Percentiles rank a stretch among this genome's conserved stretches.
Conservation (phyloP, 257 asterid species). For the Misopates orontium region DNA sequence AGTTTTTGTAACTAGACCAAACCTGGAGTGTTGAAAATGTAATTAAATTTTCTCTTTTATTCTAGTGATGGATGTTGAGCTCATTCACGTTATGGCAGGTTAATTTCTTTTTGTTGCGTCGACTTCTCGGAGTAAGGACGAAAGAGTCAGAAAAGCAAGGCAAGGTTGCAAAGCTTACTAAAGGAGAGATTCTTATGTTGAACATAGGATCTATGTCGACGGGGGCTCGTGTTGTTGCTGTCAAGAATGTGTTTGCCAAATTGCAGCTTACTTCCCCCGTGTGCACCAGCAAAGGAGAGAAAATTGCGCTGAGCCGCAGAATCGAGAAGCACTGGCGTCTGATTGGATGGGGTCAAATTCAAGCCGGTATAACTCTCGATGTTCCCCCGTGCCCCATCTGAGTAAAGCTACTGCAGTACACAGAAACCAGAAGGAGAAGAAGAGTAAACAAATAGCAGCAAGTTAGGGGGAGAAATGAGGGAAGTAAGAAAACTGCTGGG, state of each 20-base stretch:
- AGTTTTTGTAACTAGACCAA: too few species aligned
- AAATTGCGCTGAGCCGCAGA: slow-evolving; percentile 89
- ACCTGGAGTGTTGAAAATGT: too few species aligned
- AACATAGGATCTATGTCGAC: slow-evolving; percentile 99
- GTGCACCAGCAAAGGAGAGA: slow-evolving; percentile 94
- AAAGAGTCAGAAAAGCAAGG: slow-evolving; percentile 92
- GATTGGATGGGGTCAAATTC: slow-evolving; percentile 97
- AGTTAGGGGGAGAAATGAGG: slow-evolving; percentile 48
- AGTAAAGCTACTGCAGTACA: slow-evolving; percentile 30
- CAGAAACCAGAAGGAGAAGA: slow-evolving; percentile 13
- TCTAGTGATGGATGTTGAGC: slow-evolving; percentile 1
- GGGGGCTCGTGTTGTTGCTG: slow-evolving; percentile 90
- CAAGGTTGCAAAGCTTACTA: slow-evolving; percentile 77
- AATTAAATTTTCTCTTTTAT: too few species aligned
- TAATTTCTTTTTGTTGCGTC: slow-evolving; percentile 81
- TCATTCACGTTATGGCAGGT: slow-evolving; percentile 45
- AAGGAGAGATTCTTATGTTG: slow-evolving; percentile 93
- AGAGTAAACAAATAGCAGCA: neutral
- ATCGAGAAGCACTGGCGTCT: slow-evolving; percentile 99
- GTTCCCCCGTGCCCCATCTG: slow-evolving; percentile 82
- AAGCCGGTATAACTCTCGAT: slow-evolving; percentile 88
- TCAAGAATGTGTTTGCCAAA: slow-evolving; percentile 83
- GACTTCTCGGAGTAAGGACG: slow-evolving; percentile 92
- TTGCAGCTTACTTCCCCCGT: slow-evolving; percentile 94
- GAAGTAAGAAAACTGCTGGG: slow-evolving; percentile 48